A percentile compares a stretch with the other conserved stretches of the same genome.
phyloP scores from a whole-genome alignment of 306 rosid species.

The Luffa acutangula region DNA sequence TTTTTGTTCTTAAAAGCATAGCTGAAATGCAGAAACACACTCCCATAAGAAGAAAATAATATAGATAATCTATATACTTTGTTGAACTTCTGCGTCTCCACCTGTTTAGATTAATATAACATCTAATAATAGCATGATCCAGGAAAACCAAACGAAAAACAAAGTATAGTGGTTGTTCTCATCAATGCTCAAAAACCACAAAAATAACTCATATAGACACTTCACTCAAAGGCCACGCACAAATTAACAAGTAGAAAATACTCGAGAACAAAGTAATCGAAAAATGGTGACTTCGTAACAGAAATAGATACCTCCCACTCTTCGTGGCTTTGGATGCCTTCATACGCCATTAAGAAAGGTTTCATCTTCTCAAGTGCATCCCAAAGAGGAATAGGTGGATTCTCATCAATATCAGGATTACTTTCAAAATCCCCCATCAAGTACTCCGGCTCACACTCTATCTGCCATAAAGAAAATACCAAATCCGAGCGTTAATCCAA shows the following conservation, averaged over 20 bases:
- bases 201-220: not conserved
- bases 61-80: not conserved
- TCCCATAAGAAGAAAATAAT: not conserved
- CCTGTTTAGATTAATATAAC: not conserved
- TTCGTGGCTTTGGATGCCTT: conserved; percentile 73
- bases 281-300: not conserved
- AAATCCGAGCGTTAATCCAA: not conserved
- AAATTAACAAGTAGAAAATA: not conserved
- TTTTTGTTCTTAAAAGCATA: not conserved
- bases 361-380: conserved; percentile 88
- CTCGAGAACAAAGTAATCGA: not conserved
- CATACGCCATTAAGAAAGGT: conserved; percentile 88
- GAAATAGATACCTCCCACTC: conserved; percentile 81
- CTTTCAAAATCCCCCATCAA: conserved; percentile 65
- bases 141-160: not conserved
- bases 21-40: not conserved
- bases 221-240: not conserved
- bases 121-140: not conserved
- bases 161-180: not conserved
- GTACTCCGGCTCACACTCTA: conserved; percentile 87
- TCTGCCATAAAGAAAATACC: conserved; percentile 38
- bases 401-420: conserved; percentile 85
- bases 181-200: not conserved
- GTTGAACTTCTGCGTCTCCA: not conserved
- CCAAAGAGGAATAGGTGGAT: conserved; percentile 66